Evolutionary conservation across 352 stramenopile genomes (phyloP), one percentile per base, ranked within the genome.

Genomic region (Pythium guiyangense): DNA sequence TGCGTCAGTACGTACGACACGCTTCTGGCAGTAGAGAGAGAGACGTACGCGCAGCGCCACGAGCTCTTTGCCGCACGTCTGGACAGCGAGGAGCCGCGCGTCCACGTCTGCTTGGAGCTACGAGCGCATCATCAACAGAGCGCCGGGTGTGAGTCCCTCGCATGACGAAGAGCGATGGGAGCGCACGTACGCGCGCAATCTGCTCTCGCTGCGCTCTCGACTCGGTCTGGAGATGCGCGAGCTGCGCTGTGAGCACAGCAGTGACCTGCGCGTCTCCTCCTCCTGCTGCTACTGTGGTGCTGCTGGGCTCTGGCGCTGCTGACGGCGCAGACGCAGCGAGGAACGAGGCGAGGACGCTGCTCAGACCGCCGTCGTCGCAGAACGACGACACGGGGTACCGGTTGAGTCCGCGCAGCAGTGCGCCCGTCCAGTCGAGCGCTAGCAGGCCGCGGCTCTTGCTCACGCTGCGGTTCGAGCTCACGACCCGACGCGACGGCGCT

Each of bases 81-180:
- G 70, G 15, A 94, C 77, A 6, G 79, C 77, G 18, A 60, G 66
- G 43, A 79, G 65, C 5, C 74, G 71, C 26, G 60, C 69, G 3
- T 90, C 83, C 35, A 82, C n/a, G 17, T 94, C 84, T 27, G 48
- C 54, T 49, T 90, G 73, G 39, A 94, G 61, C 81, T 93, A 48
- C 6, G 15, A 39, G 29, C n/a, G 35, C 43, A 54, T 6, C 49
- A 22, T 22, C 22, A 56, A 46, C 22, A 44, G 15, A 44, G 39
- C 3, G 39, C 20, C 2, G n/a, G n/a, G 5, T 3, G 20, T 47
- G 42, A 47, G 39, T 2, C 18, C 11, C 12, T 4, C 39, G 18
- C 22, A 0, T 4, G 37, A 26, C 34, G 0, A 34, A 27, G 43
- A 9, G 34, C 34, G 27, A 31, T 43, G 17, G 17, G 14, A 27